Base-by-base conservation (phyloP, 1,284 basidiomycete species). In the Irpex sp. region DNA sequence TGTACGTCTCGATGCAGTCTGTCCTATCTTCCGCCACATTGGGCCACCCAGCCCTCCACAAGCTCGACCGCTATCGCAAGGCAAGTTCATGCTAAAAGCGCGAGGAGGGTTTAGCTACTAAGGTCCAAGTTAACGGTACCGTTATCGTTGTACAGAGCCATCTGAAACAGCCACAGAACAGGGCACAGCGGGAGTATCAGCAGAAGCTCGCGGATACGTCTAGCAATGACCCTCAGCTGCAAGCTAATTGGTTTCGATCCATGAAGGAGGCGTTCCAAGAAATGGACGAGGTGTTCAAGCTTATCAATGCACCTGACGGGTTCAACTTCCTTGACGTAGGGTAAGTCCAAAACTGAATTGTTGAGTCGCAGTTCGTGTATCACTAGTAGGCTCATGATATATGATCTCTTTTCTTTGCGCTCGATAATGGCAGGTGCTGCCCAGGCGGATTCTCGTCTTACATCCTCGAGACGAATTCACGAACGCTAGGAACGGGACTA, bases 401-500 rank as follows among this genome's bases (percentile, higher is more conserved):
- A 26, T 26, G 26, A 26, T 26, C 2, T 26, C 26, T 3, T 26
- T 26, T 26, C n/a, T 26, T 26, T 26, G 26, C 26, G 26, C 26
- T 26, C 26, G 26, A 26, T 26, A 26, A 26, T 26, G 26, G 26
- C 26, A 26, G 72, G 3, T 73, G 72, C 49, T 69, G 68, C 63
- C 73, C 72, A 1, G 73, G 73, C 11, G 72, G 72, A 3, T 74
- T 73, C 60, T 68, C 69, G 33, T 69, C 70, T 8, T 71, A 70
- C 57, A 68, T 72, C 19, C 63, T 73, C 5, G 60, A 64, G 33
- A 68, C 65, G 59, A 71, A 70, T 56, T 56, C 55, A n/a, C 55
- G 33, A 9, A 68, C 72, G 1, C 61, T 64, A 6, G 71, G 72
- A 17, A 63, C 70, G 15, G 72, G 73, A 2, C 66, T 73, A 17